phyloP scores from a whole-genome alignment of 2,329 filamentous ascomycete genomes.

The Verticillium tricorpus region DNA sequence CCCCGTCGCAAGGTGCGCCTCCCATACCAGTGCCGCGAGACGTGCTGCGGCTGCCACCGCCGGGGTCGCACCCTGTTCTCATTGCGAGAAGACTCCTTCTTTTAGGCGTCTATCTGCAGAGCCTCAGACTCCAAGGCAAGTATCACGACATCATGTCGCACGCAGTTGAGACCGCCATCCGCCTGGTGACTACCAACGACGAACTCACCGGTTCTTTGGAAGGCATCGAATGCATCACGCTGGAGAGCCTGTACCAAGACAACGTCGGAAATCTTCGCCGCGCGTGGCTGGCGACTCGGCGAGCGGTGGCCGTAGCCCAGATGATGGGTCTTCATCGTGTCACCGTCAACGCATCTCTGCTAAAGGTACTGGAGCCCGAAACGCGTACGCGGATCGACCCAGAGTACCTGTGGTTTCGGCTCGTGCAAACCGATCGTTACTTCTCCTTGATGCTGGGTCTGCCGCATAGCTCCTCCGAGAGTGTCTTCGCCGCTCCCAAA shows the following conservation, averaged over 20 bases:
- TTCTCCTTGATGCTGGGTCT: slow-evolving; percentile 47
- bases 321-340: slow-evolving; percentile 42
- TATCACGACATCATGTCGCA: slow-evolving; percentile 22
- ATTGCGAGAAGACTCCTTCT: slow-evolving; percentile 44
- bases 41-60: slow-evolving; percentile 23
- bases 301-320: slow-evolving; percentile 45
- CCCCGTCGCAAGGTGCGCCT: background rate
- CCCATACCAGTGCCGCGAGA: slow-evolving; percentile 17
- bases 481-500: slow-evolving; percentile 27
- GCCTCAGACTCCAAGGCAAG: slow-evolving; percentile 28
- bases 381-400: slow-evolving; percentile 5
- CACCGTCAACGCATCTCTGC: background rate
- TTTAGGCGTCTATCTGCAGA: slow-evolving; percentile 40
- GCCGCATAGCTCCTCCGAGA: slow-evolving; percentile 36
- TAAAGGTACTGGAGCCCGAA: slow-evolving; percentile 33
- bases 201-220: slow-evolving; percentile 47
- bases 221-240: slow-evolving; percentile 46
- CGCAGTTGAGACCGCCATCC: slow-evolving; percentile 26
- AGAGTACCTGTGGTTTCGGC: slow-evolving; percentile 42
- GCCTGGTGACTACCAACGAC: slow-evolving; percentile 44
- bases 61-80: slow-evolving; percentile 36
- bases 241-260: slow-evolving; percentile 44
- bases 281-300: slow-evolving; percentile 46
- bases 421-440: slow-evolving; percentile 45
- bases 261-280: slow-evolving; percentile 51